Base-by-base conservation (phyloP, 306 rosid genomes). In the Cajanus cajan region DNA sequence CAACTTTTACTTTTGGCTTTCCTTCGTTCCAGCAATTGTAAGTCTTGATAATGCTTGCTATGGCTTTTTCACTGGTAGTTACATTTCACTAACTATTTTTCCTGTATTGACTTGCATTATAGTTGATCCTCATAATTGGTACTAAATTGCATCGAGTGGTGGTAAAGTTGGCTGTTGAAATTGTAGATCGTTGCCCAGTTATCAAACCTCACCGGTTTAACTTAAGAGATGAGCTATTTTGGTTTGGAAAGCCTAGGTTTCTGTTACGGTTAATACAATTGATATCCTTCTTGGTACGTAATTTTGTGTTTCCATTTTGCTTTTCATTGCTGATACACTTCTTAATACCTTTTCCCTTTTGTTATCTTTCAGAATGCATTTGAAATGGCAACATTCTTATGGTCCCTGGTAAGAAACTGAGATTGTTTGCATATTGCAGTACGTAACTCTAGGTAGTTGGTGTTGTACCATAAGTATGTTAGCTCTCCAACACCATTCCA, bases 231-330 rank as follows among this genome's bases (percentile, higher is more conserved):
- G 91, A 92, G 16, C 95, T 90, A 54, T 95, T 95, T 77, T 95
- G 98, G 98, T 92, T 95, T 85, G 89, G 93, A 80, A 95, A 83
- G 67, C 98, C 98, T 7, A 80, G 87, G 90, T 83, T 92, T 75
- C 90, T 95, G 43, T 82, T 95, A 66, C 73, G 84, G 83, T 50
- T 90, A 66, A 90, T 92, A 61, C 97, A 95, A 21, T 77, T 95
- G 57, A 91, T 95, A 85, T 91, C 97, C 65, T 94, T 90, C 84
- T 91, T 90, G 92, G 98, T 89, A 58, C 48, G 88, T 22, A 21
- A 25, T 24, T 14, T 58, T 36, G n/a, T 47, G 14, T 47, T 44
- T 21, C 50, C 39, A n/a, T 45, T 73, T 62, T 44, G 7, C 75
- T 77, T 76, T 54, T 36, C 18, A 44, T 41, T 62, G 18, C 16